Evolutionary conservation across 441 rosid genomes (phyloP).

Genomic region (Bocquillonia castaneifolia): DNA sequence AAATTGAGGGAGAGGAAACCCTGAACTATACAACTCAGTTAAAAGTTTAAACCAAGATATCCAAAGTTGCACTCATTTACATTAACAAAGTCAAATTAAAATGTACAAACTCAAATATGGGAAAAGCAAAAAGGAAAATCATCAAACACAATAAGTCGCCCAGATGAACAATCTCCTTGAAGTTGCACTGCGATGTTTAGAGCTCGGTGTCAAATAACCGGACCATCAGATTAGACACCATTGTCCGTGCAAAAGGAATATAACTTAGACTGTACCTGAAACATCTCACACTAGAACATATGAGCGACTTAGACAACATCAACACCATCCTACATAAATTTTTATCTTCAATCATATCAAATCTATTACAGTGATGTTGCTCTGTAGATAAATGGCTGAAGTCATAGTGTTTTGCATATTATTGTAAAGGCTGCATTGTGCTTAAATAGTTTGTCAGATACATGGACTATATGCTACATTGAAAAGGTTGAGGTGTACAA

Average conservation of each 20-base stretch:
- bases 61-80: background rate
- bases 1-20: background rate
- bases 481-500: background rate
- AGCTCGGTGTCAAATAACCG: slow-evolving; percentile 79
- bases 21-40: background rate
- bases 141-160: slow-evolving; percentile 5
- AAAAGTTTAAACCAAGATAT: background rate
- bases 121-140: background rate
- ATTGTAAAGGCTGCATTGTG: background rate
- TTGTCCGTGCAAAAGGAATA: slow-evolving; percentile 78
- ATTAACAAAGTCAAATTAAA: background rate
- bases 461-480: background rate
- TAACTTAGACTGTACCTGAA: slow-evolving; percentile 92
- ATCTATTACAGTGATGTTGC: background rate
- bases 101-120: background rate
- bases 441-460: background rate
- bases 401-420: background rate
- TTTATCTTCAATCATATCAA: background rate
- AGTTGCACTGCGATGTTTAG: slow-evolving; percentile 26
- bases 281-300: slow-evolving; percentile 21
- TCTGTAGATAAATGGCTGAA: background rate
- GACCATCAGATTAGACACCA: slow-evolving; percentile 72
- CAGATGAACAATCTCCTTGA: slow-evolving; percentile 6
- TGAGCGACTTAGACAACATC: background rate
- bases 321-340: background rate